Conservation (phyloP, 2,329 filamentous ascomycete species). For the Gyromitra esculenta region DNA sequence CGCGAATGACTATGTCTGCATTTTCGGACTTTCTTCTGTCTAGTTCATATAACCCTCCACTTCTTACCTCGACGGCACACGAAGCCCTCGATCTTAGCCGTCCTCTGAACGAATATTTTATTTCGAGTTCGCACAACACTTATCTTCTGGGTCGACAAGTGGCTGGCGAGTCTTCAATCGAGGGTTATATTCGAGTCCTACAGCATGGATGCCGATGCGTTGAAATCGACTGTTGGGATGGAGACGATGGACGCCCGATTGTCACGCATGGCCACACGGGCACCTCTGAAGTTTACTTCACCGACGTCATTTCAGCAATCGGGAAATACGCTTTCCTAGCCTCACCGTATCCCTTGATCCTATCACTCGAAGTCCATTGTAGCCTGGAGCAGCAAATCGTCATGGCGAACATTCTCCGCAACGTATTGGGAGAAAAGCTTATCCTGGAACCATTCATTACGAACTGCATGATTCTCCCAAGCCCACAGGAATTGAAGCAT, state of each 20-base stretch:
- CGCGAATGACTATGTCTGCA: conserved; percentile 78
- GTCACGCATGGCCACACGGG: conserved; percentile 91
- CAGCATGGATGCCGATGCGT: conserved; percentile 91
- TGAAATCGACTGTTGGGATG: conserved; percentile 98
- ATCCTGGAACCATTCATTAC: conserved; percentile 78
- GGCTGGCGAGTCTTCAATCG: conserved; percentile 87
- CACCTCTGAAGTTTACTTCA: conserved; percentile 87
- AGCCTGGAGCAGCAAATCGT: conserved; percentile 79
- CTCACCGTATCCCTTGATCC: conserved; percentile 87
- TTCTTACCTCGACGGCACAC: conserved; percentile 68
- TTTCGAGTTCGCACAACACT: conserved; percentile 98
- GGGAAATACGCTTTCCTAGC: conserved; percentile 92
- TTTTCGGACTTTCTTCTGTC: conserved; percentile 80
- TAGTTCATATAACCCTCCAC: conserved; percentile 74
- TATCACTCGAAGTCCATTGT: conserved; percentile 97
- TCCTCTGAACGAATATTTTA: conserved; percentile 95
- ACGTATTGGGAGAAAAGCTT: conserved; percentile 81
- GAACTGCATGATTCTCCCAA: conserved; percentile 75
- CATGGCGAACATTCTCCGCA: conserved; percentile 91
- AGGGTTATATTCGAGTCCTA: conserved; percentile 91
- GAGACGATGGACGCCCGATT: conserved; percentile 82
- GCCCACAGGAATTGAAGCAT: conserved; percentile 83
- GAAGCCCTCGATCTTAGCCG: conserved; percentile 76
- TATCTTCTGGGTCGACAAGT: conserved; percentile 93
- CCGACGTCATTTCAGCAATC: conserved; percentile 90